Evolutionary conservation across 2,329 filamentous ascomycete genomes (phyloP), one percentile per base, ranked within the genome.

Genomic region (Trichoderma lentiforme): DNA sequence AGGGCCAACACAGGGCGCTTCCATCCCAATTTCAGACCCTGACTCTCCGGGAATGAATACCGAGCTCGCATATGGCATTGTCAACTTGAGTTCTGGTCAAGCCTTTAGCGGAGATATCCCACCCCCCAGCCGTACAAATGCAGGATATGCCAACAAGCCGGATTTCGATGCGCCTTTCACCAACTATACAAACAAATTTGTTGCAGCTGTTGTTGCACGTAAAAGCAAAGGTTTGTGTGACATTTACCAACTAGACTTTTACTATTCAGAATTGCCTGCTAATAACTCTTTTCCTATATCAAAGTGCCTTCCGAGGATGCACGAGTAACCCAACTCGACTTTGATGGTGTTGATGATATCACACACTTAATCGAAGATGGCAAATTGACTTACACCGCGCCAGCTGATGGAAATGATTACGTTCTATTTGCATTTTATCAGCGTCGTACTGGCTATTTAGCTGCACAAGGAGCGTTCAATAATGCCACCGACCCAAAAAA

Each of bases 21-120:
- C 64, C 7, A 67, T 67, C 7, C 64, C 64, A 7, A 67, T 67
- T 14, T 6, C 39, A 4, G 32, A 67, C 24, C 64, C 64, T 30
- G 51, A 67, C 26, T 67, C 64, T 67, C 64, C 51, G 4, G 64
- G 64, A 7, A 67, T 67, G 64, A 67, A 67, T 30, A 67, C 64
- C 6, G 64, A 67, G 24, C 15, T 67, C 3, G 64, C 32, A 58
- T 67, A 67, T 26, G 64, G 64, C 9, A 67, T 30, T 28, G 24
- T 57, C 15, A 39, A 7, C 24, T 43, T 67, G 51, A 21, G 7
- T n/a, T 67, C 64, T 0, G 64, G 64, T 8, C 51, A 67, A 24
- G 14, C 7, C 5, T 67, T 58, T 6, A 14, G 56, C 14, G 64
- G 51, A 5, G 30, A n/a, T 39, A 28, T 67, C 5, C 64, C 64